Base-by-base conservation (phyloP, 192 early-diverging fungal genomes). In the Coemansia pectinata region DNA sequence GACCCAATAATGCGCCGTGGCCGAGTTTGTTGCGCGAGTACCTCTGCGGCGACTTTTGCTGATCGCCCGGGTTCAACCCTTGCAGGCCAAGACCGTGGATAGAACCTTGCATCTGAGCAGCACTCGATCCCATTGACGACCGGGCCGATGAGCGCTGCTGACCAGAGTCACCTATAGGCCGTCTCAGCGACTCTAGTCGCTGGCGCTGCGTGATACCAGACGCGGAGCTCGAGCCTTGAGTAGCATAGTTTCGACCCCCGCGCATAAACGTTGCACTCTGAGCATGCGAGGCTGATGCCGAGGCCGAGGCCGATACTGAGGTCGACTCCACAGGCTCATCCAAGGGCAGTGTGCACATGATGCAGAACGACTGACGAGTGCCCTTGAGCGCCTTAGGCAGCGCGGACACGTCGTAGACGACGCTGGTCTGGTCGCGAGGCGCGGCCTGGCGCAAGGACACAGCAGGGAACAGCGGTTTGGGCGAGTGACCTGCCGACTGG, bases 311-410 rank as follows among this genome's bases (percentile, higher is more conserved):
- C 17, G 15, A 62, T 19, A 40, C 60, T 31, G 39, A 29, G 10
- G 25, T 10, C 31, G 52, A 21, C 47, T 14, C 55, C 39, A 19
- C 33, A 29, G 55, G 5, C 19, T 23, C 72, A 12, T 67, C 72
- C 17, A 83, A 44, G 4, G 76, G 67, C 40, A 83, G 67, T 0
- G 72, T 83, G 65, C 81, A 78, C 76, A 83, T 83, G 17, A 83
- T 83, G 31, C 76, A 83, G 73, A 78, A 83, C 47, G 81, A 83
- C 67, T 83, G 81, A 5, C 81, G 76, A 3, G 81, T 83, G 11
- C 73, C 81, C 70, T 72, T 83, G 36, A 83, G 70, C 3, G 72
- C 81, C 53, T 69, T 71, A 21, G 81, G 81, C 48, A 83, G 73
- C 23, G 69, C 67, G 0, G 81, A 75, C 1, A 83, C 63, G 48